phyloP scores from a whole-genome alignment of 2,329 filamentous ascomycete species.

The Aspergillus sp. region DNA sequence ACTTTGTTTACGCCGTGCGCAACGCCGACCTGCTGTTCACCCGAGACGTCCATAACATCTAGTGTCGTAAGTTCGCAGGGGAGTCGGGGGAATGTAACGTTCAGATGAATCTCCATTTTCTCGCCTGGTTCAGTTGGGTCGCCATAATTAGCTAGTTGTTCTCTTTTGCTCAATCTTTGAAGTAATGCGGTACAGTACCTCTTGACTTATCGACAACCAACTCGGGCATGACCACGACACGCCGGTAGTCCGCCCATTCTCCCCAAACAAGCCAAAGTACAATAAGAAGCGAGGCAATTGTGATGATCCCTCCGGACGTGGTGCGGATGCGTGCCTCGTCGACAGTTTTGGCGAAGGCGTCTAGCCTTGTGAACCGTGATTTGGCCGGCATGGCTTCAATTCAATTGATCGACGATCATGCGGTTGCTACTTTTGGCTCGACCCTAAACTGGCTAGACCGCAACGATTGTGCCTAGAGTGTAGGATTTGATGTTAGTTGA shows the following conservation, averaged over 20 bases:
- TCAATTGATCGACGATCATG: slow-evolving; percentile 31
- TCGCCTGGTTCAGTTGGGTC: slow-evolving; percentile 60
- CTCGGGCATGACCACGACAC: slow-evolving; percentile 83
- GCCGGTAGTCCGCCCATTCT: slow-evolving; percentile 93
- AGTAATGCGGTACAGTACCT: slow-evolving; percentile 55
- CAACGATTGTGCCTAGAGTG: slow-evolving; percentile 6
- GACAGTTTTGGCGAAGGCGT: slow-evolving; percentile 98
- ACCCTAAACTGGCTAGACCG: slow-evolving; percentile 18
- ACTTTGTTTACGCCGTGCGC: slow-evolving; percentile 92
- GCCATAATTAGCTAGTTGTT: slow-evolving; percentile 16
- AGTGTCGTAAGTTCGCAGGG: slow-evolving; percentile 95
- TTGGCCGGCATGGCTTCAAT: slow-evolving; percentile 71
- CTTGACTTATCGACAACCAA: slow-evolving; percentile 94
- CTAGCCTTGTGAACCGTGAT: slow-evolving; percentile 92
- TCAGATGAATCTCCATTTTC: slow-evolving; percentile 98
- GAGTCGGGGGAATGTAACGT: slow-evolving; percentile 90
- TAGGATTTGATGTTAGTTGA: slow-evolving; percentile 3
- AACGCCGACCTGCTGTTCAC: slow-evolving; percentile 92
- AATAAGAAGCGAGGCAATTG: slow-evolving; percentile 82
- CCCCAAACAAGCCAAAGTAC: slow-evolving; percentile 88
- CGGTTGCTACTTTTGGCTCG: slow-evolving; percentile 12
- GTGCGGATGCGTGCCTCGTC: slow-evolving; percentile 96
- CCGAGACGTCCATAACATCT: slow-evolving; percentile 98
- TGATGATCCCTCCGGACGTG: slow-evolving; percentile 92
- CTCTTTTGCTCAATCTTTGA: neutral